Conservation (phyloP, 1,139 yeast genomes). For the Lodderomyces pseudojiufengensis region DNA sequence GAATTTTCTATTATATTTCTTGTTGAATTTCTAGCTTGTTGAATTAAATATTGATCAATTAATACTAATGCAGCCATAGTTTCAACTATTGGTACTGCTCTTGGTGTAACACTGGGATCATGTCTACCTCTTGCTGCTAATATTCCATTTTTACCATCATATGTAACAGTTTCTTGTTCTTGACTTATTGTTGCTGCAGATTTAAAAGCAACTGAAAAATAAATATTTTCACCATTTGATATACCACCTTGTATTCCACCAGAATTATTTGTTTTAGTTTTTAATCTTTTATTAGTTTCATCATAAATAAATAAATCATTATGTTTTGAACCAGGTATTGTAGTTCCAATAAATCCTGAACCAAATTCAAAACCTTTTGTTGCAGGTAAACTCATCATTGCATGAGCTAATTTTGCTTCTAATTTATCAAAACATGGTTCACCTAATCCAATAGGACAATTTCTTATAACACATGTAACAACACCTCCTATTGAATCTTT, state of each 20-base stretch:
- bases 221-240: conserved; percentile 91
- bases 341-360: conserved; percentile 88
- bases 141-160: conserved; percentile 81
- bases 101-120: conserved; percentile 96
- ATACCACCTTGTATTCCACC: conserved; percentile 99
- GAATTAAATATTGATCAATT: conserved; percentile 81
- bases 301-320: conserved; percentile 78
- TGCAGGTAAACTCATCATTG: conserved; percentile 96
- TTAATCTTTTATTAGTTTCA: conserved; percentile 53
- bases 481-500: conserved; percentile 97
- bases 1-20: conserved; percentile 16
- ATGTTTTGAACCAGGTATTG: conserved; percentile 89
- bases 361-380: conserved; percentile 98
- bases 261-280: conserved; percentile 85
- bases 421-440: conserved; percentile 97
- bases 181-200: conserved; percentile 97
- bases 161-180: conserved; percentile 83
- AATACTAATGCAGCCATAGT: conserved; percentile 94
- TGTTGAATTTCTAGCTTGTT: conserved; percentile 70
- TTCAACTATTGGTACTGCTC: conserved; percentile 98
- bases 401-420: conserved; percentile 93
- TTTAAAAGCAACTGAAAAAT: conserved; percentile 93
- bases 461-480: conserved; percentile 94
- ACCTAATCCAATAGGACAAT: conserved; percentile 90
- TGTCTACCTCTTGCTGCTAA: conserved; percentile 97